These are phyloP conservation scores for Sugiyamaella japonica DNA, from an alignment of 1,139 yeast species.

Conservation along the genomic window DNA sequence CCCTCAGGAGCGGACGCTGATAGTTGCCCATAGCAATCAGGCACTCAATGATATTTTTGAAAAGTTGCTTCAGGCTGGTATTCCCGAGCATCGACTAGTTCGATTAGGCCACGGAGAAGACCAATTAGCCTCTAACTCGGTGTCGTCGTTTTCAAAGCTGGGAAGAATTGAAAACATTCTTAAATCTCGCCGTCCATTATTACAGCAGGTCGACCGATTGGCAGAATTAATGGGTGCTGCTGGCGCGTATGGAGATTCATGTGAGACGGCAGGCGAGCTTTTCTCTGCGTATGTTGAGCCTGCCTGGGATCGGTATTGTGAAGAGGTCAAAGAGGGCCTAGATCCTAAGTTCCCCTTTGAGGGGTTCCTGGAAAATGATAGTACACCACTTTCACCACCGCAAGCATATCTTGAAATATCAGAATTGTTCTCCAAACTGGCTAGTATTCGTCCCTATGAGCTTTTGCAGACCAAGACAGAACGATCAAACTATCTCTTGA, in stretches of 20 bases:
- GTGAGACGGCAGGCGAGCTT: slow-evolving; percentile 47
- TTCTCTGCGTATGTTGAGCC: slow-evolving; percentile 40
- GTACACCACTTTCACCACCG: slow-evolving; percentile 20
- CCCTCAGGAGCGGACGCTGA: slow-evolving; percentile 41
- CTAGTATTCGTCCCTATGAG: slow-evolving; percentile 41
- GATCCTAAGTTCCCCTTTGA: slow-evolving; percentile 40
- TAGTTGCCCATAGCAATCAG: slow-evolving; percentile 39
- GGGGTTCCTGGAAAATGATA: slow-evolving; percentile 22
- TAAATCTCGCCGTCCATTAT: slow-evolving; percentile 22
- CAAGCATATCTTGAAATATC: slow-evolving; percentile 29
- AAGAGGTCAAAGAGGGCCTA: slow-evolving; percentile 1
- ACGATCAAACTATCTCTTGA: slow-evolving; percentile 33
- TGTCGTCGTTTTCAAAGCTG: slow-evolving; percentile 4
- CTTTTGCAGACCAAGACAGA: slow-evolving; percentile 30
- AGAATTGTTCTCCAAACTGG: slow-evolving; percentile 38
- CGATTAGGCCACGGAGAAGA: slow-evolving; percentile 33
- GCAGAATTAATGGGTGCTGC: slow-evolving; percentile 42
- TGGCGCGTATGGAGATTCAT: slow-evolving; percentile 48
- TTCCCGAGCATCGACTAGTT: slow-evolving; percentile 33
- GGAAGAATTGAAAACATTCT: slow-evolving; percentile 21
- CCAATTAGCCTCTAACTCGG: slow-evolving; percentile 13
- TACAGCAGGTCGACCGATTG: slow-evolving; percentile 40
- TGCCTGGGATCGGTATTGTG: slow-evolving; percentile 35
- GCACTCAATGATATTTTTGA: slow-evolving; percentile 33
- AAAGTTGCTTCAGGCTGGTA: slow-evolving; percentile 27